Base-by-base conservation (phyloP, 768 basidiomycete genomes). In the Mycena galopus region DNA sequence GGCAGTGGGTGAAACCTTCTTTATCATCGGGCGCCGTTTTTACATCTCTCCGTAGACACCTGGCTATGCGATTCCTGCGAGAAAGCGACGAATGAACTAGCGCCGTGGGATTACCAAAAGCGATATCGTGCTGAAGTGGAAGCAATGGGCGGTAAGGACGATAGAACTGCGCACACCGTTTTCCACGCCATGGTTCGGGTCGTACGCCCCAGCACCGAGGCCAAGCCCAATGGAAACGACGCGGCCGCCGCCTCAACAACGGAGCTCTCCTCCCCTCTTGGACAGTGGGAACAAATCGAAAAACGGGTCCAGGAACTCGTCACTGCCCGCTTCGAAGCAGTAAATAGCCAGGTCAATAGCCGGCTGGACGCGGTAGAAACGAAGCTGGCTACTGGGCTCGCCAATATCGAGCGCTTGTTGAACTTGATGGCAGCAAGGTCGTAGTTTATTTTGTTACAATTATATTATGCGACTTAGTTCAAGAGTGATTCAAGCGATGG, bases 61-160 rank as follows among this genome's bases (percentile, higher is more conserved):
- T 73, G 72, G 72, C 56, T 73, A 1, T 73, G 72, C 56, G 66
- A 68, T 27, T 51, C 61, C 2, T 73, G 72, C 47, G 72, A 73
- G 6, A 50, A 47, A 42, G 37, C 37, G 6, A 51, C 64, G 21
- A 56, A 68, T 56, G 44, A 55, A 1, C n/a, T 73, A 33, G 1
- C 8, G 0, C 72, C 72, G 9, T 73, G 72, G 72, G 72, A 64
- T n/a, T 58, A 56, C 27, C 39, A 37, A 9, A 67, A 73, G n/a
- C 61, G 61, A 14, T 59, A 73, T 19, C 72, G 61, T 12, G 12
- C 30, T 4, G 61, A 67, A 27, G 33, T 56, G 12, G 25, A 25
- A 11, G 23, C 25, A 30, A n/a, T 53, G 17, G 21, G 56, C 16
- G 55, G 17, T 9, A 11, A 23, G 14, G 63, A 71, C 21, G 51